Evolutionary conservation across 768 basidiomycete species (phyloP).

Genomic region (Roridomyces roridus): DNA sequence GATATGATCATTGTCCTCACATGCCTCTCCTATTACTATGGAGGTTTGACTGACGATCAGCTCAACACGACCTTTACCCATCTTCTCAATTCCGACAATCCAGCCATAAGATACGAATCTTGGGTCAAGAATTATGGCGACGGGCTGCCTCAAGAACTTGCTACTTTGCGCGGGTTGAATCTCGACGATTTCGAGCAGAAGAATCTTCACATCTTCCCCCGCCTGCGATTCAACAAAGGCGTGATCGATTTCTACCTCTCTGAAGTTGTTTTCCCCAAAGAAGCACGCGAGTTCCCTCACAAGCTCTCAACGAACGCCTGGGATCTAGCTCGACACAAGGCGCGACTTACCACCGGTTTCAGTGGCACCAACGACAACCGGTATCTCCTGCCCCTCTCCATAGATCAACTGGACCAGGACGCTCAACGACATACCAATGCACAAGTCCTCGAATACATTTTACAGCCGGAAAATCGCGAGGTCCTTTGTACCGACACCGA

Average conservation of each 20-base stretch:
- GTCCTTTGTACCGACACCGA: conserved; percentile 32
- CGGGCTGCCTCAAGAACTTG: conserved; percentile 37
- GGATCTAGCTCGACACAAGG: conserved; percentile 53
- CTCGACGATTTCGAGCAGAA: conserved; percentile 43
- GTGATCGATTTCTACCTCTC: conserved; percentile 55
- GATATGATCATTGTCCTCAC: conserved; percentile 55
- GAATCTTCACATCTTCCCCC: conserved; percentile 32
- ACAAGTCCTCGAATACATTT: conserved; percentile 43
- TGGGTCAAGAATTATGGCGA: conserved; percentile 41
- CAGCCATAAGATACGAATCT: conserved; percentile 43
- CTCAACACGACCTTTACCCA: conserved; percentile 42
- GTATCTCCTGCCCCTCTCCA: conserved; percentile 43
- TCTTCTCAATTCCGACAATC: conserved; percentile 49
- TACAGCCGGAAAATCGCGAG: conserved; percentile 46
- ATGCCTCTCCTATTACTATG: conserved; percentile 56
- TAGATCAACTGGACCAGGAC: conserved; percentile 42
- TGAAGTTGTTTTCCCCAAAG: conserved; percentile 53
- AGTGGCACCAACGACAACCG: conserved; percentile 62
- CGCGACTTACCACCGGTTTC: conserved; percentile 51
- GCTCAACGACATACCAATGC: conserved; percentile 56
- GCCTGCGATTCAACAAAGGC: conserved; percentile 42
- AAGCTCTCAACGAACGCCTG: conserved; percentile 56
- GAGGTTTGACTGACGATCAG: conserved; percentile 47
- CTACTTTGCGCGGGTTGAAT: conserved; percentile 47
- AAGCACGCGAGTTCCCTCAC: conserved; percentile 51